Base-by-base conservation (phyloP, 2,329 filamentous ascomycete genomes). In the Xylaria sp. region DNA sequence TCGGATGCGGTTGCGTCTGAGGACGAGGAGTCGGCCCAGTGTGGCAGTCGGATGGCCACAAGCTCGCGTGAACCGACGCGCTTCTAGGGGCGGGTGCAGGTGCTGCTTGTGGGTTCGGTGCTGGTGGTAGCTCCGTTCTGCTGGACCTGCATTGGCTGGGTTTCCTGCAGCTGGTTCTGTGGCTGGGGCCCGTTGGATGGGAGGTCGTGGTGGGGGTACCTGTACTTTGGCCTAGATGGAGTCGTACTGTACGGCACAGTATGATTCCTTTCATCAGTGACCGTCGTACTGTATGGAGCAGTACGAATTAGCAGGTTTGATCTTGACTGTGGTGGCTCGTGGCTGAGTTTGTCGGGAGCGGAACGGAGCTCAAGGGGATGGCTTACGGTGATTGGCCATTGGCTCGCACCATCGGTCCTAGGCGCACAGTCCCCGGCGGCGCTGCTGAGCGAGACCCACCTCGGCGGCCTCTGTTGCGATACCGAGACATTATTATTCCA, bases 11-110 rank as follows among this genome's bases (percentile, higher is more conserved):
- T 48, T 48, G 63, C 34, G 15, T 55, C 53, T 53, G 61, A 53
- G 48, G 50, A 66, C 39, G 66, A 63, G 59, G 66, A 50, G 32
- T 70, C 65, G 28, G 43, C 50, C 64, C 68, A 69, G 41, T 65
- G 61, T 10, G 68, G 66, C 46, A 50, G 50, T 57, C 57, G 36
- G 65, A 72, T 69, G 3, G 68, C 65, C 50, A 56, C 59, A 58
- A 73, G 70, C 60, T 74, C 72, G 68, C 72, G 72, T 69, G 63
- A 4, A 65, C 68, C 70, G 61, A 72, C 67, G 65, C 71, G 70
- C 62, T 70, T 58, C 70, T 68, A 72, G 56, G 34, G 48, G 53
- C 60, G 50, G 65, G 64, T 66, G 43, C 63, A 32, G 34, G 34
- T 61, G 63, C 63, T 66, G 63, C 63, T 56, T 56, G 57, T 32